Base-by-base conservation (phyloP, 345 rosid species). In the Arabidopsis arenosa region DNA sequence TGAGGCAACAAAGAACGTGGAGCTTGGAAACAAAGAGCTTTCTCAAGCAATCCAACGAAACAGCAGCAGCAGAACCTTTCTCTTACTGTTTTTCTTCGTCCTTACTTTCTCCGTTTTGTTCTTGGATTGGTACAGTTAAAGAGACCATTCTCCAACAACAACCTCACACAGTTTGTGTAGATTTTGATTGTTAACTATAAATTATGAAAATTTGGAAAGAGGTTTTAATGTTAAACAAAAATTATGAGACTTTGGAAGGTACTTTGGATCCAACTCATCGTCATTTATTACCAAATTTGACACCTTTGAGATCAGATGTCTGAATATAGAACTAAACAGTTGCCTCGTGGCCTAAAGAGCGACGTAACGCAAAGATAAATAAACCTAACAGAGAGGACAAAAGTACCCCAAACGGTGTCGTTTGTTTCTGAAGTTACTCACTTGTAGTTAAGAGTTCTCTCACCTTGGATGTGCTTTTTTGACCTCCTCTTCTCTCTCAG, bases 1-100 rank as follows among this genome's bases (percentile, higher is more conserved):
- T 39, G 96, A 92, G 82, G 98, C 98, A 18, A 95, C 98, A 32
- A 82, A 82, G 80, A 95, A 92, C 40, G 97, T 95, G 64, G 85
- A 92, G 74, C 87, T 88, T 37, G 97, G 99, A 40, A 90, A 95
- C 88, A 89, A 83, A 73, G 96, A 95, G 66, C 85, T 95, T 30
- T 83, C 93, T 15, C 91, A 85, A 83, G 96, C 97, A 26, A 87
- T 93, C 74, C 84, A 85, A 64, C 70, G 94, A 54, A 92, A 89
- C 72, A 88, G 88, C 87, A 84, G 93, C 79, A 89, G 94, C 91
- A 86, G 98, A 82, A 95, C 98, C 23, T 89, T 95, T 81, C 92
- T 90, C 62, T 63, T 90, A 80, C 88, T 90, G 54, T 92, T 92
- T 79, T 80, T 92, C 33, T 82, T 90, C 84, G 94, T 90, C 40